Evolutionary conservation across 2,329 filamentous ascomycete genomes (phyloP).

Genomic region (Ophidiomyces ophidiicola): DNA sequence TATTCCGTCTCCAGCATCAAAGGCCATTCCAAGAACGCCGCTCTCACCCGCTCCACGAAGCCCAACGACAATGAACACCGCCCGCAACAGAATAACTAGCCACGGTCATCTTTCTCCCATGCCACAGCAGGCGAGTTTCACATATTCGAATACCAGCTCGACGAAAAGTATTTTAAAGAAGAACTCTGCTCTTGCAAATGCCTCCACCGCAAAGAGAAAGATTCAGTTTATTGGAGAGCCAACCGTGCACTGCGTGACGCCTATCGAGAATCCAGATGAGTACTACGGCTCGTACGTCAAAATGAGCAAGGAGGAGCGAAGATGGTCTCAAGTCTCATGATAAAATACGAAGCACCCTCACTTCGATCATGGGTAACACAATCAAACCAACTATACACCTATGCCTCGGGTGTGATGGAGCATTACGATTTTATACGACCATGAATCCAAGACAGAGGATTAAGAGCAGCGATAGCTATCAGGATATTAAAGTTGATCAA

Average conservation of each 20-base stretch:
- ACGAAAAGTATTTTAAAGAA: conserved; percentile 41
- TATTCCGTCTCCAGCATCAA: conserved; percentile 32
- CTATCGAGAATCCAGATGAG: conserved; percentile 38
- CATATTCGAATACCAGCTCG: conserved; percentile 34
- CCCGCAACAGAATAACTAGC: conserved; percentile 27
- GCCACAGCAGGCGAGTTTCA: conserved; percentile 29
- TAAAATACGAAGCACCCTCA: neutral
- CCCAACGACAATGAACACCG: conserved; percentile 23
- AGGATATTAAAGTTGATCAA: too few species aligned
- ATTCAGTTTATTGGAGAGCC: conserved; percentile 36
- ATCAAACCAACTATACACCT: neutral
- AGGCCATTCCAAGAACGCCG: conserved; percentile 27
- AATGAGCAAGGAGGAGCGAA: conserved; percentile 36
- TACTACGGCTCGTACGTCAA: conserved; percentile 39
- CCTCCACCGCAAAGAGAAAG: conserved; percentile 22
- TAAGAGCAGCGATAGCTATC: too few species aligned
- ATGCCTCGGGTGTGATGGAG: too few species aligned
- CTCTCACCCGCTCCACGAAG: conserved; percentile 34
- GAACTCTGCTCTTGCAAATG: conserved; percentile 16
- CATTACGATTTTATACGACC: too few species aligned
- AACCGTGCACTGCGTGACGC: conserved; percentile 37
- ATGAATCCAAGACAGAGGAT: too few species aligned
- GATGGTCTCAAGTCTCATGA: conserved; percentile 25
- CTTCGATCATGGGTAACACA: neutral
- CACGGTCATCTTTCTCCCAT: conserved; percentile 30